Evolutionary conservation across 345 rosid genomes (phyloP), one percentile per base, ranked within the genome.

Genomic region (Euclidium syriacum): DNA sequence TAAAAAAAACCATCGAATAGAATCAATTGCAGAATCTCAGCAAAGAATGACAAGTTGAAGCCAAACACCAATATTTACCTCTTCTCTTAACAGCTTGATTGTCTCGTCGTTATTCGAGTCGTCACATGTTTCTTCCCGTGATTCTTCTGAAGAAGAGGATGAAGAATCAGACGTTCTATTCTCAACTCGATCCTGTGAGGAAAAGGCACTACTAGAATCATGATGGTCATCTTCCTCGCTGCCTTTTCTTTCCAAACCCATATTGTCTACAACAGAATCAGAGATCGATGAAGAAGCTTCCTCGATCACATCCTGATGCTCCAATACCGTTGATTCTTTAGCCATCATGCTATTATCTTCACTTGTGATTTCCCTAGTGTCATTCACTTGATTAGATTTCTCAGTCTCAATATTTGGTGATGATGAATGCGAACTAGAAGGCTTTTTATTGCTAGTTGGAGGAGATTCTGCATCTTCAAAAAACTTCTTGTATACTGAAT

Each of bases 401-500:
- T 62, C 73, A 35, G 47, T 64, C 49, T 76, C 80, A 26, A 20
- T 7, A 67, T 65, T 64, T 52, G 27, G 32, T 17, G 69, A 59
- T 12, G 83, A 65, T 17, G 77, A 62, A 32, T 48, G 64, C 17
- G 39, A 14, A n/a, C 44, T 53, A 60, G 78, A 73, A 52, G 68
- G 70, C 39, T 66, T 78, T 29, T 63, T 55, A 26, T 70, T 27
- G 4, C 22, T 35, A 65, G 56, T 2, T 20, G 52, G 25, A 29
- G 77, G 55, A 58, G 75, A 75, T 39, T 78, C 83, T 55, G 75
- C 77, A 69, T 50, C 73, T 30, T 50, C 63, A 24, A 77, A 47
- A 30, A 70, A 74, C 42, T 83, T 78, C 64, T 80, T 85, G 74
- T 80, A 87, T 75, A 80, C 59, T 76, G 67, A 69, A 35, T 83